Base-by-base conservation (phyloP, 2,329 filamentous ascomycete genomes). In the Cercospora nicotianae region DNA sequence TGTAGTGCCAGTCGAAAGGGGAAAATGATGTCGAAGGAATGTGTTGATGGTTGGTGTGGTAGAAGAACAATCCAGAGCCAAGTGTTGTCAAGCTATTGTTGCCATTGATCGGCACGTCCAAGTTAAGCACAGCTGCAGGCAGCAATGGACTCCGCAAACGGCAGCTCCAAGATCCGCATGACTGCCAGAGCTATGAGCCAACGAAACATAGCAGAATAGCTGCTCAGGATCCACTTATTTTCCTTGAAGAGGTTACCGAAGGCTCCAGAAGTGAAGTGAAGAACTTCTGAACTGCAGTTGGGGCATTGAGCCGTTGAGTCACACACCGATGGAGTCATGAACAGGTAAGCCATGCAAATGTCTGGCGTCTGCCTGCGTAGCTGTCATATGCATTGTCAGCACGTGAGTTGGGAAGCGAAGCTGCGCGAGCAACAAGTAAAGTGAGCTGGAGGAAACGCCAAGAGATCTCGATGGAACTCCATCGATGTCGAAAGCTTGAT, bases 281-380 rank as follows among this genome's bases (percentile, higher is more conserved):
- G 3, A 3, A 2, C n/a, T 42, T 42, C 2, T 45, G 39, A n/a
- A 1, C 4, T 10, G 39, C 39, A 12, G 12, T 16, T 36, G 33
- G 13, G 33, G 12, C 12, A 4, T 16, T 36, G 1, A 3, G 5
- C 0, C 3, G 12, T 16, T 1, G 2, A 36, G 2, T 1, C 1
- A 33, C 1, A 3, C 31, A 12, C 10, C 31, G 31, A 33, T 33
- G 31, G 4, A 33, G 31, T 13, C 10, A 33, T 33, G 1, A 33
- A 33, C 1, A 12, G 31, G 30, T 3, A 31, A 31, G 9, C 3
- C 30, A 31, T 9, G 30, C 30, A 31, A 3, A 2, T 31, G 12
- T 10, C 12, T 39, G 36, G 13, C 36, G n/a, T 45, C n/a, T 20
- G 5, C 36, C 10, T n/a, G 5, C 36, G 10, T n/a, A 39, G 36